phyloP scores from a whole-genome alignment of 2,329 filamentous ascomycete genomes.

The Drechslerella dactyloides region DNA sequence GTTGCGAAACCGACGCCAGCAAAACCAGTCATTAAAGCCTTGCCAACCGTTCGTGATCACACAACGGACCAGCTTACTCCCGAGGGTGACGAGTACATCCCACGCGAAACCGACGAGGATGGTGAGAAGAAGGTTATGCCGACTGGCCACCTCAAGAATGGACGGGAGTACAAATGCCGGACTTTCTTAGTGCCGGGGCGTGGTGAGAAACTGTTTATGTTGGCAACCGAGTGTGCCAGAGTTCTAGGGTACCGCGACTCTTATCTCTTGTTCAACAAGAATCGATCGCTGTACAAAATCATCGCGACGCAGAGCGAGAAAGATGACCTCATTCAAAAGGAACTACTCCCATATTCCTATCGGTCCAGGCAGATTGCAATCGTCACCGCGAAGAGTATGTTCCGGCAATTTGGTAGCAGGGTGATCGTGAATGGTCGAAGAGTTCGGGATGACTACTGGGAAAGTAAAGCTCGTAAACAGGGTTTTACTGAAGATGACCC shows the following conservation, averaged over 20 bases:
- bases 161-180: slow-evolving; percentile 90
- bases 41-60: slow-evolving; percentile 94
- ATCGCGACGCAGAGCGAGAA: slow-evolving; percentile 98
- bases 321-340: slow-evolving; percentile 91
- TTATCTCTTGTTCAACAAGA: slow-evolving; percentile 98
- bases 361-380: slow-evolving; percentile 98
- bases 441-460: slow-evolving; percentile 98
- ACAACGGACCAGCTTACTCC: slow-evolving; percentile 92
- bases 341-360: slow-evolving; percentile 96
- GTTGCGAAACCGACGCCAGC: slow-evolving; percentile 67
- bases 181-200: slow-evolving; percentile 89
- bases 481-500: slow-evolving; percentile 97
- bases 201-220: slow-evolving; percentile 89
- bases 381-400: slow-evolving; percentile 97
- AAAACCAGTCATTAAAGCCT: slow-evolving; percentile 85
- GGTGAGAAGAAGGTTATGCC: slow-evolving; percentile 91
- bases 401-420: slow-evolving; percentile 94
- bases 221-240: slow-evolving; percentile 94
- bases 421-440: slow-evolving; percentile 87
- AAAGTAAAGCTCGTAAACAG: slow-evolving; percentile 94
- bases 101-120: slow-evolving; percentile 87
- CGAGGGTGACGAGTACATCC: slow-evolving; percentile 91
- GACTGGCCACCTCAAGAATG: slow-evolving; percentile 80
- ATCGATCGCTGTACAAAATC: slow-evolving; percentile 94
- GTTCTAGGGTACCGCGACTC: slow-evolving; percentile 97